Evolutionary conservation across 1,284 basidiomycete genomes (phyloP), one percentile per base, ranked within the genome.

Genomic region (Malassezia globosa): DNA sequence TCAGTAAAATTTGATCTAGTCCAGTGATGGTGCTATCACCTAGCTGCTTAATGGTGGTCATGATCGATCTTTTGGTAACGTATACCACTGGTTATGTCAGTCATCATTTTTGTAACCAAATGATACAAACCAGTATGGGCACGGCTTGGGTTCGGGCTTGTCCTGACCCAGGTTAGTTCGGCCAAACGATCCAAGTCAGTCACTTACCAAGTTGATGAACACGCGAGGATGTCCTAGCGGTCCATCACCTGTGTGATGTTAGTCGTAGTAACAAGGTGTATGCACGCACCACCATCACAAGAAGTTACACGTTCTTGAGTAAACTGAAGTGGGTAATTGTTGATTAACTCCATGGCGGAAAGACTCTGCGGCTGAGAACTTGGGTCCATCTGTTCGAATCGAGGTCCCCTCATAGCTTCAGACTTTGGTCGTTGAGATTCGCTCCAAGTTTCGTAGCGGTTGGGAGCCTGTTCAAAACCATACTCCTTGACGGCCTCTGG

Each of bases 211-310:
- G 77, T 95, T 95, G 73, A 96, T 90, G 72, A 80, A 96, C 59
- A 96, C 82, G 77, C 87, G 88, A 13, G 92, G 90, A 73, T 96
- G 90, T 40, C 90, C 90, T 27, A 96, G 78, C 41, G 92, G 80
- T 18, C 92, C 92, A 72, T 81, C 82, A 73, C 90, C 90, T 96
- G 59, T 11, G 49, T n/a, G 6, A n/a, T 51, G 38, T 38, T 23
- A 21, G 31, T 14, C 1, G 1, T 7, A 4, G n/a, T 21, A 7
- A 16, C 2, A 7, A 4, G n/a, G 26, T 13, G 21, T n/a, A n/a
- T n/a, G 2, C 26, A 50, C 48, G 7, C 36, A 44, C 60, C 60
- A 61, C 90, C 90, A 72, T 96, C 88, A 70, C 90, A 96, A 46
- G 82, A 78, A 2, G 87, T 88, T 69, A 81, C 84, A 56, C 90